phyloP scores from a whole-genome alignment of 228 moss, liverwort and hornwort species.

The Sphagnum magellanicum region DNA sequence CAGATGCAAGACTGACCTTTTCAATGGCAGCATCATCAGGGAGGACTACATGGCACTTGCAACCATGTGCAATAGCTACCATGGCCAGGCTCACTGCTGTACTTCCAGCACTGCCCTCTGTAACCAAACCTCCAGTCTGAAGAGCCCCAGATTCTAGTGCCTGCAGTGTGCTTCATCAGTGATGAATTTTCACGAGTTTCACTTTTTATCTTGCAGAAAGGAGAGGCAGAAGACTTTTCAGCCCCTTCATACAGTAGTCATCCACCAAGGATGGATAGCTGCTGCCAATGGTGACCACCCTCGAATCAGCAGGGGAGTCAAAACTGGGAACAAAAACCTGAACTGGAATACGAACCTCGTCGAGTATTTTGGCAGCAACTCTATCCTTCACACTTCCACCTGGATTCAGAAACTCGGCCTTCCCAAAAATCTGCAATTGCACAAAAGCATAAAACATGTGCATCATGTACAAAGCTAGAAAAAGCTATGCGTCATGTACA shows the following conservation, averaged over 20 bases:
- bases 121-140: slow-evolving; percentile 73
- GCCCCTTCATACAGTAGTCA: no score
- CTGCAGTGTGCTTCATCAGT: slow-evolving; percentile 29
- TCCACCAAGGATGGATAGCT: no score
- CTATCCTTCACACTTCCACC: slow-evolving; percentile 99
- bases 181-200: no score
- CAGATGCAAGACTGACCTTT: slow-evolving; percentile 37
- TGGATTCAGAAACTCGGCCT: slow-evolving; percentile 96
- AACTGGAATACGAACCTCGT: slow-evolving; percentile 65
- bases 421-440: slow-evolving; percentile 63
- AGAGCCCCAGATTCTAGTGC: slow-evolving; percentile 78
- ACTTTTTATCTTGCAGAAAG: no score
- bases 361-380: slow-evolving; percentile 80
- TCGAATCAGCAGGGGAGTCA: no score
- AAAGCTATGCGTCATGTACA: neutral
- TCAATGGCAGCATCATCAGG: slow-evolving; percentile 98
- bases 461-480: no score
- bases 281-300: no score
- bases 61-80: slow-evolving; percentile 81
- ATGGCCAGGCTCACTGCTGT: slow-evolving; percentile 96
- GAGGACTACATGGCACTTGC: slow-evolving; percentile 86
- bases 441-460: neutral
- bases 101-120: slow-evolving; percentile 97
- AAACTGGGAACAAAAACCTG: no score
- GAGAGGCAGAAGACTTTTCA: no score